phyloP scores from a whole-genome alignment of 2,329 filamentous ascomycete genomes.

The Spiromastix sp. region DNA sequence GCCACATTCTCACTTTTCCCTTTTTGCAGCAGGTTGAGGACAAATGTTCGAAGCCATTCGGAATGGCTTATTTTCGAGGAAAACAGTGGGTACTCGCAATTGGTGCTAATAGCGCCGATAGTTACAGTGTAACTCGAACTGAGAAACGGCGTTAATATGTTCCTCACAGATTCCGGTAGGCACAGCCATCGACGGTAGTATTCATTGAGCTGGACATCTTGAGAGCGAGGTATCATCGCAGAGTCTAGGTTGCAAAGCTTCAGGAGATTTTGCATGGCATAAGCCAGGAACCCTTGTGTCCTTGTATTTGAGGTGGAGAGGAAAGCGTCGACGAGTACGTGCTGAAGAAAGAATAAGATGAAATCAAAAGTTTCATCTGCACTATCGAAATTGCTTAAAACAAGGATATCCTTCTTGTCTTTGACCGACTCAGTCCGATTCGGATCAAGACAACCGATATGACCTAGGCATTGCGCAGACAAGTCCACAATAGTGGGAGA shows the following conservation, averaged over 20 bases:
- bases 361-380: constrained; percentile 75
- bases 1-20: constrained; percentile 63
- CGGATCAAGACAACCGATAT: constrained; percentile 84
- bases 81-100: constrained; percentile 69
- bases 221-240: constrained; percentile 39
- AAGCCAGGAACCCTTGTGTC: constrained; percentile 84
- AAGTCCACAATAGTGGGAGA: constrained; percentile 59
- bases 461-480: constrained; percentile 72
- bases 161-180: constrained; percentile 66
- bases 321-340: constrained; percentile 85
- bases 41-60: constrained; percentile 71
- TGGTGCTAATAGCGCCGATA: constrained; percentile 43
- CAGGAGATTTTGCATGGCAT: constrained; percentile 85
- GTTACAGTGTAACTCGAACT: constrained; percentile 71
- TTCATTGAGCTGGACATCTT: constrained; percentile 46
- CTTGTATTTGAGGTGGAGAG: constrained; percentile 79
- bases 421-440: constrained; percentile 75
- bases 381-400: constrained; percentile 75
- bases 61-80: constrained; percentile 56
- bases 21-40: constrained; percentile 70
- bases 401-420: constrained; percentile 71
- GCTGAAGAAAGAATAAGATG: constrained; percentile 70
- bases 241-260: constrained; percentile 63
- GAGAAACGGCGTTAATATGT: constrained; percentile 78
- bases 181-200: constrained; percentile 65